These are phyloP conservation scores for Fraxinus sp. DNA, from an alignment of 305 asterid genomes.

Conservation along the genomic window DNA sequence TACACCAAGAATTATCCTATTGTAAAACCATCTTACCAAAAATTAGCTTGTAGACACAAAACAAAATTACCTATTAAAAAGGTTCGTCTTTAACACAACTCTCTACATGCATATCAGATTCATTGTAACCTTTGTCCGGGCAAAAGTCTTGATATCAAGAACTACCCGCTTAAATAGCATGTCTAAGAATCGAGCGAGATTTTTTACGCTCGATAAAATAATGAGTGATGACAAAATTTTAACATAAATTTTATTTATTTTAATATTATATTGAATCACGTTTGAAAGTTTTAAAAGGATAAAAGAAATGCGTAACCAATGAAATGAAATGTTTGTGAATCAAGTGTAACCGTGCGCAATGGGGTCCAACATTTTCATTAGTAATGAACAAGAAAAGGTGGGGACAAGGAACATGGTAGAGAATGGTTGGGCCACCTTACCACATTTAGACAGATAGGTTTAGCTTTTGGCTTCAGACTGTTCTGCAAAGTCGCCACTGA, in stretches of 20 bases:
- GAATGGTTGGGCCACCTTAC: slow-evolving; percentile 34
- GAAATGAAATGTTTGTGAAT: slow-evolving; percentile 15
- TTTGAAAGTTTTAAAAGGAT: background rate
- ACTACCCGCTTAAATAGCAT: background rate
- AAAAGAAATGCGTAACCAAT: background rate
- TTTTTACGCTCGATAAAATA: background rate
- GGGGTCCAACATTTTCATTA: slow-evolving; percentile 32
- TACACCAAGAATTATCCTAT: too few relatives aligned
- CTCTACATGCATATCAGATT: background rate
- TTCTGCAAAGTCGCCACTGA: slow-evolving; percentile 39
- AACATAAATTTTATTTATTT: too few relatives aligned
- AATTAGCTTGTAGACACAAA: background rate
- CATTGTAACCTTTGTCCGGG: background rate
- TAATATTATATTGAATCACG: background rate
- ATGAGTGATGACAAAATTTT: background rate
- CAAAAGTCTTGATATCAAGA: background rate
- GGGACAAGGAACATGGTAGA: slow-evolving; percentile 32
- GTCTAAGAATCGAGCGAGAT: background rate
- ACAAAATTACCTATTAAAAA: background rate
- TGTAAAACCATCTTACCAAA: background rate
- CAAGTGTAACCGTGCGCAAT: slow-evolving; percentile 48
- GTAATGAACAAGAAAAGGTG: slow-evolving; percentile 41
- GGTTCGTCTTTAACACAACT: background rate
- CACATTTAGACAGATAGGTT: slow-evolving; percentile 43
- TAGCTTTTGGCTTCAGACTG: slow-evolving; percentile 30